These are phyloP conservation scores for Eragrostis curvula DNA, from an alignment of 176 grass and related monocot genomes.

Conservation along the genomic window DNA sequence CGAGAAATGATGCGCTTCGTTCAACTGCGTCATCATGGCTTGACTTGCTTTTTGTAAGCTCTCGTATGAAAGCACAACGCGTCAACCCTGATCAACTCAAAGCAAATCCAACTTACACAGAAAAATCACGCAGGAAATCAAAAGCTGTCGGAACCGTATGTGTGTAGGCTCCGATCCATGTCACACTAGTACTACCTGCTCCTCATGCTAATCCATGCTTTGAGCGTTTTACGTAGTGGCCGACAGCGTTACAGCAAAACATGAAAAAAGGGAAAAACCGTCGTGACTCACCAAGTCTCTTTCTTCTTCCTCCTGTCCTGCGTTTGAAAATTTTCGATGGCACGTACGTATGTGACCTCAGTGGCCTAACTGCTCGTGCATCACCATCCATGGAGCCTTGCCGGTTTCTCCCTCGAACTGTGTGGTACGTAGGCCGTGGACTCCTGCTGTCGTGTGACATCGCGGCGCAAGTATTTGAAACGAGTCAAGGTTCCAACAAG, in stretches of 20 bases:
- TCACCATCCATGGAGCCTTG: slow-evolving; percentile 25
- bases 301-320: not conserved
- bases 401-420: slow-evolving; percentile 28
- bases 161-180: not conserved
- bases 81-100: slow-evolving; percentile 45
- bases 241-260: slow-evolving; percentile 55
- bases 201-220: slow-evolving; percentile 16
- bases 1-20: slow-evolving; percentile 24
- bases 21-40: not conserved
- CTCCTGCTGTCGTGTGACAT: slow-evolving; percentile 1
- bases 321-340: slow-evolving; percentile 47
- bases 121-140: not conserved
- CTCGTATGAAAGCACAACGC: slow-evolving; percentile 41
- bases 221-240: slow-evolving; percentile 38
- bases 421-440: slow-evolving; percentile 28
- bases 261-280: slow-evolving; percentile 47
- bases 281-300: slow-evolving; percentile 43
- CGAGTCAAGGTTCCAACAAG: not conserved
- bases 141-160: slow-evolving; percentile 26
- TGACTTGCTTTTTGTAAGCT: slow-evolving; percentile 47
- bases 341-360: slow-evolving; percentile 16
- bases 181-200: not conserved
- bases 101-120: slow-evolving; percentile 50
- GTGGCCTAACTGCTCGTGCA: slow-evolving; percentile 12
- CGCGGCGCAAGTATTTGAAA: slow-evolving; percentile 11